Conservation (phyloP, 768 basidiomycete species). For the Hygrocybe punicea region DNA sequence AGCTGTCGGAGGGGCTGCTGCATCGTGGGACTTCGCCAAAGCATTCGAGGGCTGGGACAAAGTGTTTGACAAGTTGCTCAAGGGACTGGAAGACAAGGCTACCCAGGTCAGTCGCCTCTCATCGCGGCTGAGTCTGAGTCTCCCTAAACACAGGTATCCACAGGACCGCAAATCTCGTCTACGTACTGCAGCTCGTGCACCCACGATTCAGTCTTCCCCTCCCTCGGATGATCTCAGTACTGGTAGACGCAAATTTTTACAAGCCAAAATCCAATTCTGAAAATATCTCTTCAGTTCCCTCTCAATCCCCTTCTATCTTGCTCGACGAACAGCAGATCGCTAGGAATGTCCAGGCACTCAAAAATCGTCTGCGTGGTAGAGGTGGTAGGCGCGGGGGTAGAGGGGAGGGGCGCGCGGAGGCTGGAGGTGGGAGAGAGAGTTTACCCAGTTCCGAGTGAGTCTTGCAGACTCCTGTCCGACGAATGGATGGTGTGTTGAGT, state of each 20-base stretch:
- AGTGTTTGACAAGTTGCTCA: conserved; percentile 72
- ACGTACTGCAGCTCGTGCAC: conserved; percentile 39
- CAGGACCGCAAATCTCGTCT: conserved; percentile 74
- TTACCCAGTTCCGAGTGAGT: conserved; percentile 69
- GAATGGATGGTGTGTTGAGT: background rate
- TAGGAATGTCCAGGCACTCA: conserved; percentile 86
- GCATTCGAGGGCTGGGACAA: conserved; percentile 79
- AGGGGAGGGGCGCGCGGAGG: conserved; percentile 44
- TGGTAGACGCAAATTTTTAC: conserved; percentile 35
- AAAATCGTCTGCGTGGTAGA: conserved; percentile 74
- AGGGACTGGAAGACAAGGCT: conserved; percentile 70
- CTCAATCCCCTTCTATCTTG: conserved; percentile 47
- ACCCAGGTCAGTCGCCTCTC: conserved; percentile 46
- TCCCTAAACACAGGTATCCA: background rate
- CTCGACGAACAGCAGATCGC: conserved; percentile 89
- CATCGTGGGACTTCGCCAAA: conserved; percentile 64
- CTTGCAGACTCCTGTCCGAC: background rate
- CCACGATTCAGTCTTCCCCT: conserved; percentile 43
- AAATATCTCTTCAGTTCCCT: conserved; percentile 39
- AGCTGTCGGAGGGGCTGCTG: conserved; percentile 33
- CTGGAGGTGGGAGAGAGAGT: conserved; percentile 58
- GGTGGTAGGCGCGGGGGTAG: conserved; percentile 57
- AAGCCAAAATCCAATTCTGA: background rate
- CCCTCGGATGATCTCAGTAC: conserved; percentile 62
- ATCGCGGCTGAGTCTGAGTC: background rate